phyloP scores from a whole-genome alignment of 768 basidiomycete genomes.

The Vishniacozyma victoriae region DNA sequence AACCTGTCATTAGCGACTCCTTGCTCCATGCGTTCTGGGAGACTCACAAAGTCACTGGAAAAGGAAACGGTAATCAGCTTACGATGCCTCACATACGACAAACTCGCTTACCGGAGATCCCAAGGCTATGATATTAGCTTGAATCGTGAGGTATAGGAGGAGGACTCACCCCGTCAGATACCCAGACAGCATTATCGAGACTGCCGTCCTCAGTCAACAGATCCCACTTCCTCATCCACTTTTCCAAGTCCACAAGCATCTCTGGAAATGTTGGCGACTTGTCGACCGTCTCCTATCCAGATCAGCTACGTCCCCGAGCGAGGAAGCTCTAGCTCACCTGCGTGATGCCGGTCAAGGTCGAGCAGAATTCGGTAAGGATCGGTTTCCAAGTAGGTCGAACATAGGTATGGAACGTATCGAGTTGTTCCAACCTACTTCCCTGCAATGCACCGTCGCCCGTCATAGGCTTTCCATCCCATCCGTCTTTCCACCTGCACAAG shows the following conservation, averaged over 20 bases:
- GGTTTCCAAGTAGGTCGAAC: slow-evolving; percentile 85
- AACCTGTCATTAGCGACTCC: slow-evolving; percentile 17
- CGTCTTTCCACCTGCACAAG: slow-evolving; percentile 64
- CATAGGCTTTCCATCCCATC: background rate
- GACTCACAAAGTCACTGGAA: slow-evolving; percentile 39
- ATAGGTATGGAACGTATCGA: slow-evolving; percentile 80
- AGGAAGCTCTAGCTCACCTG: slow-evolving; percentile 58
- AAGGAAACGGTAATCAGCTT: slow-evolving; percentile 3
- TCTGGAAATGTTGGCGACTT: slow-evolving; percentile 66
- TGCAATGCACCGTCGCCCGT: background rate
- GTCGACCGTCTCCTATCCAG: slow-evolving; percentile 68
- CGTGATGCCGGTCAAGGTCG: slow-evolving; percentile 77
- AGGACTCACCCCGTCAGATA: slow-evolving; percentile 43
- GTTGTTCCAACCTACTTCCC: slow-evolving; percentile 56
- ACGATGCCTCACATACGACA: no score
- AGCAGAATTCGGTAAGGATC: slow-evolving; percentile 74
- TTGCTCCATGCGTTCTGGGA: background rate
- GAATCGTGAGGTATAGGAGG: background rate
- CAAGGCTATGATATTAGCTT: slow-evolving; percentile 29
- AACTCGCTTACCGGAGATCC: slow-evolving; percentile 33
- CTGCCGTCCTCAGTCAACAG: slow-evolving; percentile 51
- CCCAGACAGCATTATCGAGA: slow-evolving; percentile 39
- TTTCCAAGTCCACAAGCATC: slow-evolving; percentile 59
- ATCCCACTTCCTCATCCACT: slow-evolving; percentile 65
- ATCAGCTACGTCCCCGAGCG: background rate